phyloP scores from a whole-genome alignment of 805 yeast species.

The Lipomyces yamadae region DNA sequence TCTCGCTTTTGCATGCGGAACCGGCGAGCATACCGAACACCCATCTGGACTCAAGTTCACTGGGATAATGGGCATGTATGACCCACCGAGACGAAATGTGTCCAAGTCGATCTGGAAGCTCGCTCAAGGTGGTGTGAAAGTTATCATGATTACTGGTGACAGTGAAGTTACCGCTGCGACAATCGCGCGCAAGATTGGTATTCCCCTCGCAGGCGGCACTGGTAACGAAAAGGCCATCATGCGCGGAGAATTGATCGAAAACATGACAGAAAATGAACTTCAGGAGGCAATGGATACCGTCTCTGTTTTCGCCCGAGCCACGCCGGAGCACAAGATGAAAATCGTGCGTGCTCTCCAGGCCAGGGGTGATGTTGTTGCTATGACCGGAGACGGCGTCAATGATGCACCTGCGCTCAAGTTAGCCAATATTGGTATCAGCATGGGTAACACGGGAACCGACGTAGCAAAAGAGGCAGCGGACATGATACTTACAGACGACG shows the following conservation, averaged over 20 bases:
- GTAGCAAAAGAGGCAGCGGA: slow-evolving; percentile 99
- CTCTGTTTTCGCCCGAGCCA: slow-evolving; percentile 93
- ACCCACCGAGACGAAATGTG: slow-evolving; percentile 94
- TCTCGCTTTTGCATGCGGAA: slow-evolving; percentile 62
- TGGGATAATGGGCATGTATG: slow-evolving; percentile 94
- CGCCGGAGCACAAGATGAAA: slow-evolving; percentile 90
- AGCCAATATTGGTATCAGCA: slow-evolving; percentile 94
- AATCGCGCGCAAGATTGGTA: slow-evolving; percentile 88
- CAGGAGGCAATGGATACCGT: slow-evolving; percentile 75
- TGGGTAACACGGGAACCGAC: slow-evolving; percentile 88
- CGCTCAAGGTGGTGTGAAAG: slow-evolving; percentile 91
- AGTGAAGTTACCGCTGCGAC: slow-evolving; percentile 83
- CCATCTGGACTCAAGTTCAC: slow-evolving; percentile 72
- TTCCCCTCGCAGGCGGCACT: slow-evolving; percentile 62
- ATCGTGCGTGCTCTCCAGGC: slow-evolving; percentile 90
- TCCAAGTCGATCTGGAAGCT: slow-evolving; percentile 72
- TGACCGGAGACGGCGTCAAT: slow-evolving; percentile 99
- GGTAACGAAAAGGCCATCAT: slow-evolving; percentile 62
- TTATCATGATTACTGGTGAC: slow-evolving; percentile 98
- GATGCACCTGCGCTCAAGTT: slow-evolving; percentile 98
- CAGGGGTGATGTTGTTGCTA: slow-evolving; percentile 96
- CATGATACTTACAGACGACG: slow-evolving; percentile 96
- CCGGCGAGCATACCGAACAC: slow-evolving; percentile 46
- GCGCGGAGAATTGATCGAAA: slow-evolving; percentile 82
- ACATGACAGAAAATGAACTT: slow-evolving; percentile 71